Conservation (phyloP, 2,329 filamentous ascomycete species). For the Tympanopsis confertula region DNA sequence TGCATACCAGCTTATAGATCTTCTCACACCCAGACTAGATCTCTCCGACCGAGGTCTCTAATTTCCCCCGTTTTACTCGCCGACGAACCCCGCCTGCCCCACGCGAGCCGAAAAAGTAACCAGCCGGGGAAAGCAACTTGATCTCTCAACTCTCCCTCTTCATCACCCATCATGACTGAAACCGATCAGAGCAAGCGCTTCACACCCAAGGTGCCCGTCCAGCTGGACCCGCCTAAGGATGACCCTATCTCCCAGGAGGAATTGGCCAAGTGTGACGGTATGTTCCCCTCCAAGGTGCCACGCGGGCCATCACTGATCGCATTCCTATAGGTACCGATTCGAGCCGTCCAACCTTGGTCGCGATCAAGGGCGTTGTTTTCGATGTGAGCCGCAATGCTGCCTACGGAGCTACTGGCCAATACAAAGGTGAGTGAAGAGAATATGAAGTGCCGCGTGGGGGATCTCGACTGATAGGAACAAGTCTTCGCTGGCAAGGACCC, state of each 20-base stretch:
- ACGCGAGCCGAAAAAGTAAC: too few species aligned
- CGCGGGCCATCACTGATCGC: background rate
- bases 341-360: constrained; percentile 41
- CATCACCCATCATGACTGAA: too few species aligned
- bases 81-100: too few species aligned
- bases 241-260: constrained; percentile 75
- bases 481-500: constrained; percentile 95
- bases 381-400: constrained; percentile 84
- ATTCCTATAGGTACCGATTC: constrained; percentile 19
- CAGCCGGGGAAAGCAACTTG: too few species aligned
- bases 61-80: too few species aligned
- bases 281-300: constrained; percentile 14
- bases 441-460: background rate
- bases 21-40: too few species aligned
- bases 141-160: too few species aligned
- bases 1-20: too few species aligned
- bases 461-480: constrained; percentile 22
- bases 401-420: constrained; percentile 72
- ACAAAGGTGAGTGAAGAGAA: constrained; percentile 54
- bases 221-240: constrained; percentile 73
- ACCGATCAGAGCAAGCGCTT: constrained; percentile 41
- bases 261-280: constrained; percentile 74
- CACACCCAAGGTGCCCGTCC: constrained; percentile 65
- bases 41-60: too few species aligned
- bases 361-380: constrained; percentile 80